These are phyloP conservation scores for Coniochaeta ligniaria DNA, from an alignment of 2,329 filamentous ascomycete species.

Conservation along the genomic window DNA sequence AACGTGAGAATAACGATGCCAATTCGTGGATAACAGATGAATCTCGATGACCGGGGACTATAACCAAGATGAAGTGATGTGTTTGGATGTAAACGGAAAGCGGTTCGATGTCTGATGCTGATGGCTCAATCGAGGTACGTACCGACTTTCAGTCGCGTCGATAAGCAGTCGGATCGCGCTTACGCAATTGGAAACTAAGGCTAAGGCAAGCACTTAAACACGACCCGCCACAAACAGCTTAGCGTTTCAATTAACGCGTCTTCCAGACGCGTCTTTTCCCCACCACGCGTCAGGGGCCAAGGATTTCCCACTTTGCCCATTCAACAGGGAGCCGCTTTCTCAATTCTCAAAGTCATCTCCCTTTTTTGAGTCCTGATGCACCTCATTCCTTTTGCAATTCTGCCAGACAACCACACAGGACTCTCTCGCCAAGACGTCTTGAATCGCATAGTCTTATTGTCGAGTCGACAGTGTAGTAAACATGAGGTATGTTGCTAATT, in stretches of 20 bases:
- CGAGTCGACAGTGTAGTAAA: constrained; percentile 8
- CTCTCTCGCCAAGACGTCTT: not conserved
- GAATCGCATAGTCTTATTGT: not conserved
- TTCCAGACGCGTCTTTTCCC: constrained; percentile 11
- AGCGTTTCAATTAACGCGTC: constrained; percentile 11
- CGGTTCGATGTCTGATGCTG: not conserved
- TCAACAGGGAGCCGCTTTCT: not conserved
- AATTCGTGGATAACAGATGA: not conserved
- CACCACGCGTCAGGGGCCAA: constrained; percentile 11
- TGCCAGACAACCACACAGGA: not conserved
- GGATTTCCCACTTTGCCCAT: not conserved
- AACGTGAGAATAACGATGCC: constrained; percentile 1
- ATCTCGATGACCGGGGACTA: not conserved
- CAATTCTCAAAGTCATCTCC: not conserved
- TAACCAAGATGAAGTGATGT: not conserved
- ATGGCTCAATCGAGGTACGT: not conserved
- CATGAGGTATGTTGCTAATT: constrained; percentile 5
- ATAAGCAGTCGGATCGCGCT: not conserved
- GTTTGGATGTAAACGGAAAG: not conserved
- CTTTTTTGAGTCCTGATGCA: not conserved
- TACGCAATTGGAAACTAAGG: not conserved
- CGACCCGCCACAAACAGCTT: not conserved
- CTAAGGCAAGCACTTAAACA: constrained; percentile 3
- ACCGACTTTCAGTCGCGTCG: not conserved
- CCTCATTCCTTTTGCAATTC: not conserved